Evolutionary conservation across 192 early-diverging fungal species (phyloP).

Genomic region (Coemansia sp.): DNA sequence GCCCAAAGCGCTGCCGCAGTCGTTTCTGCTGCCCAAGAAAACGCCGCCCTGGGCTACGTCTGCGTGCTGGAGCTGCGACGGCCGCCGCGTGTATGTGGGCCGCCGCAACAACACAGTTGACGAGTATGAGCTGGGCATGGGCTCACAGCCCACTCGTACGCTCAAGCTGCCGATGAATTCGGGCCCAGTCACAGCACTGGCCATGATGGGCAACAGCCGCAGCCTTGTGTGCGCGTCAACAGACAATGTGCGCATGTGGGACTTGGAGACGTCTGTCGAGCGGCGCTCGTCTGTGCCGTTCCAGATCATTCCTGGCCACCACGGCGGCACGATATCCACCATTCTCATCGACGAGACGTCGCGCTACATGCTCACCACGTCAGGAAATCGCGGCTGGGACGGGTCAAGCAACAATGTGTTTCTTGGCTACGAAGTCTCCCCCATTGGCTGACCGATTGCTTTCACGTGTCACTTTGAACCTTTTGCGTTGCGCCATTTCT

Average conservation of each 20-base stretch:
- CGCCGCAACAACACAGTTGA: slow-evolving; percentile 90
- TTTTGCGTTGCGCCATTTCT: neutral
- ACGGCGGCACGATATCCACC: slow-evolving; percentile 77
- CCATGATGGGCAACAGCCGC: slow-evolving; percentile 73
- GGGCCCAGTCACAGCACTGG: slow-evolving; percentile 80
- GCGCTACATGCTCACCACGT: slow-evolving; percentile 85
- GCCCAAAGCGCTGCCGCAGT: slow-evolving; percentile 53
- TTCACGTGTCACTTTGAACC: neutral
- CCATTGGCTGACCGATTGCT: slow-evolving; percentile 27
- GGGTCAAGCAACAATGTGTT: slow-evolving; percentile 79
- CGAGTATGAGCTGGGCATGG: slow-evolving; percentile 75
- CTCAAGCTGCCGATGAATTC: slow-evolving; percentile 85
- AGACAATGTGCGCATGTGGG: slow-evolving; percentile 93
- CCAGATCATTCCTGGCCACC: slow-evolving; percentile 91
- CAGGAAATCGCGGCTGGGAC: slow-evolving; percentile 97
- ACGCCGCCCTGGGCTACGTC: slow-evolving; percentile 77
- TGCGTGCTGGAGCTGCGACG: slow-evolving; percentile 83
- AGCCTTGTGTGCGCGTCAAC: slow-evolving; percentile 86
- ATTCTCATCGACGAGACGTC: slow-evolving; percentile 67
- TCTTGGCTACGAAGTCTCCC: slow-evolving; percentile 79
- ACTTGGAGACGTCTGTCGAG: slow-evolving; percentile 59
- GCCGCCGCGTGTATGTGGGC: slow-evolving; percentile 76
- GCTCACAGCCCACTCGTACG: slow-evolving; percentile 64
- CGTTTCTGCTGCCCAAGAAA: slow-evolving; percentile 56
- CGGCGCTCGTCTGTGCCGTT: slow-evolving; percentile 70